phyloP scores from a whole-genome alignment of 352 stramenopile genomes.

The Phytophthora podocarpi region DNA sequence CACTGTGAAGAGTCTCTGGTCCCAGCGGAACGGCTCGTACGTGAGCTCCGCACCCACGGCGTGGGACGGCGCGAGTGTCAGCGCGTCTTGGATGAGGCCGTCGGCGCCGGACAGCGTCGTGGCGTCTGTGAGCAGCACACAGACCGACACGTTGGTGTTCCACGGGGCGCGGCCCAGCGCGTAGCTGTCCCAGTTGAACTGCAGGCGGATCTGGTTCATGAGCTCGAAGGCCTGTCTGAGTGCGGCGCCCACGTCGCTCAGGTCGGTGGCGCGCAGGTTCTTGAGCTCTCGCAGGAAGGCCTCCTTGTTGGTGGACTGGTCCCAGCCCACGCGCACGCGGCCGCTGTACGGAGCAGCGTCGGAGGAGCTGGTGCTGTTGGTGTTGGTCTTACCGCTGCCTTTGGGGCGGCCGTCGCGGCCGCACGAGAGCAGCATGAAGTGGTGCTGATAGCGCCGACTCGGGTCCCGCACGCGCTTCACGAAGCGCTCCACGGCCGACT shows the following conservation, averaged over 20 bases:
- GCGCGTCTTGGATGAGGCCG: constrained; percentile 73
- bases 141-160: constrained; percentile 87
- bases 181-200: constrained; percentile 91
- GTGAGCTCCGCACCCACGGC: constrained; percentile 81
- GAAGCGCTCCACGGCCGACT: constrained; percentile 88
- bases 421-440: constrained; percentile 90
- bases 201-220: constrained; percentile 89
- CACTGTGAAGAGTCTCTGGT: constrained; percentile 83
- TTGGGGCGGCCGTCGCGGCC: constrained; percentile 42
- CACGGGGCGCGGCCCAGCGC: constrained; percentile 73
- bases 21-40: constrained; percentile 84
- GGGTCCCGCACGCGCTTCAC: constrained; percentile 87
- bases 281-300: constrained; percentile 83
- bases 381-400: constrained; percentile 7
- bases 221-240: constrained; percentile 86
- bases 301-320: constrained; percentile 88
- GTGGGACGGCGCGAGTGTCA: constrained; percentile 72
- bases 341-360: constrained; percentile 48
- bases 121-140: constrained; percentile 84
- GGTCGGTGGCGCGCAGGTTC: constrained; percentile 77
- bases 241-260: constrained; percentile 78
- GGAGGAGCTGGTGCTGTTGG: too few relatives aligned
- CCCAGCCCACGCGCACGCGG: constrained; percentile 84
- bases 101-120: constrained; percentile 68
- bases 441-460: constrained; percentile 83